Evolutionary conservation across 805 yeast genomes (phyloP).

Genomic region (Monosporozyma solicola): DNA sequence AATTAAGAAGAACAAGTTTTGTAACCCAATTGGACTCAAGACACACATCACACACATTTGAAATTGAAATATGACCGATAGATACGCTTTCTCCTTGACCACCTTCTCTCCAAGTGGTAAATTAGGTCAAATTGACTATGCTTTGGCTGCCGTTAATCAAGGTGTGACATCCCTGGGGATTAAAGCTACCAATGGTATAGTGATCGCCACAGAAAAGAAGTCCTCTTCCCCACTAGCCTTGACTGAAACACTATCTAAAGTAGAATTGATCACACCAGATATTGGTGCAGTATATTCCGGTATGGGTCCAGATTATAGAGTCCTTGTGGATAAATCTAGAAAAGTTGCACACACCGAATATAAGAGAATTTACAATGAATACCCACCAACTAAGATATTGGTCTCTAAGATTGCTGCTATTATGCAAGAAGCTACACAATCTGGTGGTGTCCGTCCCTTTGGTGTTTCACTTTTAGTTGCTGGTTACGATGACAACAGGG

Average conservation of each 20-base stretch:
- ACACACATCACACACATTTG: background rate
- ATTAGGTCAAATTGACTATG: constrained; percentile 95
- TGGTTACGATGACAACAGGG: constrained; percentile 73
- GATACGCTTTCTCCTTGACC: constrained; percentile 94
- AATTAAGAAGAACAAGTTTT: background rate
- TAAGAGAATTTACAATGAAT: constrained; percentile 88
- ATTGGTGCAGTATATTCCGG: constrained; percentile 96
- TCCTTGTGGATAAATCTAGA: constrained; percentile 86
- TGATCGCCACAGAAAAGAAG: constrained; percentile 93
- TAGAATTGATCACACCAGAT: constrained; percentile 82
- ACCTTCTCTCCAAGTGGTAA: constrained; percentile 98
- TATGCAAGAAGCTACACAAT: constrained; percentile 98
- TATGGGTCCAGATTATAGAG: constrained; percentile 98
- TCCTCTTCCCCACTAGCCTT: constrained; percentile 70
- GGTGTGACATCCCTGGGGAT: constrained; percentile 97
- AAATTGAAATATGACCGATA: constrained; percentile 68
- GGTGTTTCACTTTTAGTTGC: constrained; percentile 94
- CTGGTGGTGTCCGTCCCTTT: constrained; percentile 98
- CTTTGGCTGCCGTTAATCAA: constrained; percentile 92
- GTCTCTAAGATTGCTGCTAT: constrained; percentile 92
- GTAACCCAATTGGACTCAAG: background rate
- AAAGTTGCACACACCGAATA: constrained; percentile 88
- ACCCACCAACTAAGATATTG: constrained; percentile 90
- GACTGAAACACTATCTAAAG: constrained; percentile 65
- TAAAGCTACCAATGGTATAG: constrained; percentile 90